phyloP scores from a whole-genome alignment of 305 asterid genomes.

The Withania somnifera region DNA sequence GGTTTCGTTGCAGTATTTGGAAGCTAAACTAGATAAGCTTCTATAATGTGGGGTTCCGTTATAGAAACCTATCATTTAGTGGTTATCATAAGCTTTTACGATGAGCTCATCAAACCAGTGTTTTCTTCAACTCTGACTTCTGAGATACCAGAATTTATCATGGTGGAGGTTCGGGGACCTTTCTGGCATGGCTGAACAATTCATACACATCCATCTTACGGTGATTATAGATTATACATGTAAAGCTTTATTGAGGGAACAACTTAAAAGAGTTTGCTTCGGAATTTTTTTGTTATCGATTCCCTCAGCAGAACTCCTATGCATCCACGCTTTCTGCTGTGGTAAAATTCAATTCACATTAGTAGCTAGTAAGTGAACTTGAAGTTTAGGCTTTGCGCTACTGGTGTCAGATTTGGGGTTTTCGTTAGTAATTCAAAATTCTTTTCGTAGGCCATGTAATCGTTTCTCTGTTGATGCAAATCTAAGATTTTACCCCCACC shows the following conservation, averaged over 20 bases:
- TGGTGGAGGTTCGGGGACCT: background rate
- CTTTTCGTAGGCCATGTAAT: background rate
- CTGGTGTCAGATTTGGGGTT: background rate
- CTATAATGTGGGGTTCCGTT: slow-evolving; percentile 22
- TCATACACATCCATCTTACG: background rate
- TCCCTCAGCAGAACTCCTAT: background rate
- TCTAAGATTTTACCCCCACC: background rate
- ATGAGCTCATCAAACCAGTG: background rate
- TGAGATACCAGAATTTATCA: background rate
- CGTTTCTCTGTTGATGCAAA: background rate
- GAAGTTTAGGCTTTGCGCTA: background rate
- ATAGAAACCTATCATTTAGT: background rate
- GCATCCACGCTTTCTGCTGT: background rate
- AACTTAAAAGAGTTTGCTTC: background rate
- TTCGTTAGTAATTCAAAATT: background rate
- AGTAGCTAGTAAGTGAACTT: background rate
- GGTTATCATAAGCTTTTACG: background rate
- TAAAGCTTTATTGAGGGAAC: background rate
- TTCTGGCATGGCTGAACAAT: background rate
- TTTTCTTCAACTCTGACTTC: background rate
- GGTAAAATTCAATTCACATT: background rate
- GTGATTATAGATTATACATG: background rate
- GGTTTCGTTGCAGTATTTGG: slow-evolving; percentile 55
- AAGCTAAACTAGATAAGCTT: slow-evolving; percentile 67
- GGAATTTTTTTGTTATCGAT: background rate